phyloP scores from a whole-genome alignment of 2,329 filamentous ascomycete species.

The Penicillium sp. region DNA sequence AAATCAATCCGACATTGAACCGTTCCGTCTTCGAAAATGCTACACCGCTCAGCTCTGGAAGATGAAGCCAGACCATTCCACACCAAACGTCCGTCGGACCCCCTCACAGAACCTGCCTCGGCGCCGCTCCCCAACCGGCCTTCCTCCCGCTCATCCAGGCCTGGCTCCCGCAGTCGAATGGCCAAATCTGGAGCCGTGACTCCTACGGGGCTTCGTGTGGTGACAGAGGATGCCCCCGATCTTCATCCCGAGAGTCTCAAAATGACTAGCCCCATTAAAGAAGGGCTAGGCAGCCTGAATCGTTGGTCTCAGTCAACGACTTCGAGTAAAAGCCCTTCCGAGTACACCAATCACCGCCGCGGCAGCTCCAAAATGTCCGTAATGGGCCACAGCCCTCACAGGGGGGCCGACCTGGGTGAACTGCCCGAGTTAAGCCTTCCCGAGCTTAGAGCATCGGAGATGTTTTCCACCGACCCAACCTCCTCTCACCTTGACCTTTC shows the following conservation, averaged over 20 bases:
- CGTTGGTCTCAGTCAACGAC: constrained; percentile 59
- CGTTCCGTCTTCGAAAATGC: constrained; percentile 16
- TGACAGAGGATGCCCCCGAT: constrained; percentile 17
- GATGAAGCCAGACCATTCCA: constrained; percentile 24
- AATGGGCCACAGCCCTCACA: constrained; percentile 19
- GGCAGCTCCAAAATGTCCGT: constrained; percentile 26
- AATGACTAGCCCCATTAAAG: constrained; percentile 33
- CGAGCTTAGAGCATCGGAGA: constrained; percentile 18
- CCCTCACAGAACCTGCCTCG: constrained; percentile 13
- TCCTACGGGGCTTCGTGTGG: constrained; percentile 17
- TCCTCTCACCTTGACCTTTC: constrained; percentile 27
- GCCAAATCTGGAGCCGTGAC: constrained; percentile 15
- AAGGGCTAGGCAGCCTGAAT: constrained; percentile 52
- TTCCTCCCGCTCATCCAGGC: constrained; percentile 20
- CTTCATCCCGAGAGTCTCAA: constrained; percentile 12
- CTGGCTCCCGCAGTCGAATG: constrained; percentile 20
- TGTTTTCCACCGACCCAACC: constrained; percentile 15
- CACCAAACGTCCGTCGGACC: constrained; percentile 17
- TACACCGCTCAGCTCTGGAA: constrained; percentile 24
- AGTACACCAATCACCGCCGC: constrained; percentile 23
- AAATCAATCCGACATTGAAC: neutral
- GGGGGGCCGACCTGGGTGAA: constrained; percentile 7
- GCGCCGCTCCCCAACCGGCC: constrained; percentile 16
- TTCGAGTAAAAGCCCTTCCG: constrained; percentile 43
- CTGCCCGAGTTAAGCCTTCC: constrained; percentile 20